Evolutionary conservation across 805 yeast species (phyloP).

Genomic region (Jamesozyma piceae): DNA sequence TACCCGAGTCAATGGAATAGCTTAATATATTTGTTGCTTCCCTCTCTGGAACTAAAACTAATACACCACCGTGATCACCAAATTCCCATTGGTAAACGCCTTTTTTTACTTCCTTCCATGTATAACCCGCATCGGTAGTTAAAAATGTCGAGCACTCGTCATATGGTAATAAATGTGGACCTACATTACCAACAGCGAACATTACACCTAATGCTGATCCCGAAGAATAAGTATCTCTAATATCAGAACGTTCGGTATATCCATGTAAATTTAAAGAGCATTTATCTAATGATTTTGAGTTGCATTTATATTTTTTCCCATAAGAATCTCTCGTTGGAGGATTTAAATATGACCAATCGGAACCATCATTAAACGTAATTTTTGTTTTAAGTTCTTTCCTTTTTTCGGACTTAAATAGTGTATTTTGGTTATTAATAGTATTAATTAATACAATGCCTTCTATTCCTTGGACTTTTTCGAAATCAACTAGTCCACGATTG

Average conservation of each 20-base stretch:
- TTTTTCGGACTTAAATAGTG: constrained; percentile 34
- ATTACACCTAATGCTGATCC: constrained; percentile 82
- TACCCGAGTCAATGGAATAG: constrained; percentile 75
- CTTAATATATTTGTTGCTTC: constrained; percentile 48
- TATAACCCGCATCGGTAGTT: constrained; percentile 81
- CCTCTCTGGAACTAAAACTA: constrained; percentile 57
- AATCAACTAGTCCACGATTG: constrained; percentile 69
- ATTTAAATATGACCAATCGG: constrained; percentile 62
- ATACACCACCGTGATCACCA: constrained; percentile 88
- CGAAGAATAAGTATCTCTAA: constrained; percentile 78
- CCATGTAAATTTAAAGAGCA: constrained; percentile 87
- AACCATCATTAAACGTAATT: constrained; percentile 86
- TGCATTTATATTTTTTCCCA: constrained; percentile 50
- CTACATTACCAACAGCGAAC: constrained; percentile 92
- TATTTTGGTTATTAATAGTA: constrained; percentile 48
- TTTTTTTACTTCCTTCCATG: constrained; percentile 72
- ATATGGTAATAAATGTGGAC: constrained; percentile 41
- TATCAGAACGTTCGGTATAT: constrained; percentile 75
- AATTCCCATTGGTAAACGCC: constrained; percentile 87
- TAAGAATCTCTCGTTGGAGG: constrained; percentile 64
- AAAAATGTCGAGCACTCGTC: constrained; percentile 61
- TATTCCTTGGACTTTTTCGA: constrained; percentile 68
- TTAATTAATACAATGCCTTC: constrained; percentile 81
- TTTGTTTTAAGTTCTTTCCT: constrained; percentile 55
- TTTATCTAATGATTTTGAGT: constrained; percentile 38